Percentiles rank a stretch among this genome's conserved stretches.
Conservation (phyloP, 129 eudicot genomes). For the Helichrysum umbraculigerum region DNA sequence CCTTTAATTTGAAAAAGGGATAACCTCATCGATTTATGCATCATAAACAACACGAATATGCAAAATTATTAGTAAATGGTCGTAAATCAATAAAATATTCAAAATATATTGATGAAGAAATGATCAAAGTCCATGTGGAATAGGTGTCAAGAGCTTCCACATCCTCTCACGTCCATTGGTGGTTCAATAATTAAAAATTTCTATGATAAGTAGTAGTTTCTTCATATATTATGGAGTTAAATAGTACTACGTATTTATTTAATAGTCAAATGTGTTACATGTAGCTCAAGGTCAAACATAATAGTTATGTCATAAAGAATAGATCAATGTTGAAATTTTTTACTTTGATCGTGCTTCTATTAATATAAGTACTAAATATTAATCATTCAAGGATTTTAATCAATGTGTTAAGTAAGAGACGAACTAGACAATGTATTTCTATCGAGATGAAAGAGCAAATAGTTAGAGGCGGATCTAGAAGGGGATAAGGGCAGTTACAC, state of each 20-base stretch:
- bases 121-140: slow-evolving; percentile 24
- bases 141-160: not conserved
- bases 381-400: no score
- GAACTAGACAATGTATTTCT: no score
- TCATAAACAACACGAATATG: not conserved
- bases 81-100: not conserved
- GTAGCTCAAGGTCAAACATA: not conserved
- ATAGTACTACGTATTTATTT: not conserved
- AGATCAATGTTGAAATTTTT: no score
- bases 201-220: not conserved
- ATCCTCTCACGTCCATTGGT: not conserved
- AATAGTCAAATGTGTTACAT: slow-evolving; percentile 1
- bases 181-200: not conserved
- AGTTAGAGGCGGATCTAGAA: no score
- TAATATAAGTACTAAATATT: no score
- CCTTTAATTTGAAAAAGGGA: not conserved
- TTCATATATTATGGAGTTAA: not conserved
- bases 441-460: no score
- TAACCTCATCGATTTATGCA: not conserved
- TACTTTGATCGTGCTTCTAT: no score
- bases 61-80: not conserved
- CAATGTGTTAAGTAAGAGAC: no score
- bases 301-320: not conserved
- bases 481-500: no score
- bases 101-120: slow-evolving; percentile 6